These are phyloP conservation scores for Basipetospora chlamydospora DNA, from an alignment of 2,329 filamentous ascomycete genomes.

Conservation along the genomic window DNA sequence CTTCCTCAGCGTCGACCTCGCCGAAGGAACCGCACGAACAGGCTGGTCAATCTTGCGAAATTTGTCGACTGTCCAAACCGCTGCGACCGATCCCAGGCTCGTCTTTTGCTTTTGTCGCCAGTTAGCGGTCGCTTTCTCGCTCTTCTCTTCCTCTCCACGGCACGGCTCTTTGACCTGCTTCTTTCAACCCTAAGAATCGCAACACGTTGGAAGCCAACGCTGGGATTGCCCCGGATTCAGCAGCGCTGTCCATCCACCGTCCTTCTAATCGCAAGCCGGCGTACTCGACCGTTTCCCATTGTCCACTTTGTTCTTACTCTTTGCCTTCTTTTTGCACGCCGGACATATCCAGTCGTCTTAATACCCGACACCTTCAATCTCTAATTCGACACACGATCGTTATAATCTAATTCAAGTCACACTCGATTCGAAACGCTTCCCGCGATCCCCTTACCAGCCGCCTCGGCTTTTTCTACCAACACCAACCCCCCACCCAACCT, in stretches of 20 bases:
- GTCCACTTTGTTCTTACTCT: not conserved
- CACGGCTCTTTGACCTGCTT: not conserved
- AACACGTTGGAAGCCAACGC: not conserved
- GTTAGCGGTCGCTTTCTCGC: no score
- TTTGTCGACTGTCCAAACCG: no score
- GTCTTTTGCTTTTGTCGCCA: no score
- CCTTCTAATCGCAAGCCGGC: not conserved
- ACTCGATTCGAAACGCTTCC: slow-evolving; percentile 4
- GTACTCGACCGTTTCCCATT: not conserved
- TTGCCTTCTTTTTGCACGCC: not conserved
- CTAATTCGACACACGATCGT: slow-evolving; percentile 1
- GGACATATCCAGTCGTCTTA: not conserved
- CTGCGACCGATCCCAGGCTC: not conserved
- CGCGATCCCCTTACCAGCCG: slow-evolving; percentile 3
- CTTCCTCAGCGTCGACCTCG: not conserved
- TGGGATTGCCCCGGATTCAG: slow-evolving; percentile 4
- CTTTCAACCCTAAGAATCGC: no score
- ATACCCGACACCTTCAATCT: not conserved
- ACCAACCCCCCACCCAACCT: slow-evolving; percentile 2
- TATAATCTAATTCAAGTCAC: not conserved
- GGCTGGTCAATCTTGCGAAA: no score
- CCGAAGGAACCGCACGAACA: no score
- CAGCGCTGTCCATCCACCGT: slow-evolving; percentile 5
- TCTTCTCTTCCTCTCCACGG: no score
- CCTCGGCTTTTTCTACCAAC: slow-evolving; percentile 1